Evolutionary conservation across 352 stramenopile species (phyloP).

Genomic region (Phytophthora brassicae): DNA sequence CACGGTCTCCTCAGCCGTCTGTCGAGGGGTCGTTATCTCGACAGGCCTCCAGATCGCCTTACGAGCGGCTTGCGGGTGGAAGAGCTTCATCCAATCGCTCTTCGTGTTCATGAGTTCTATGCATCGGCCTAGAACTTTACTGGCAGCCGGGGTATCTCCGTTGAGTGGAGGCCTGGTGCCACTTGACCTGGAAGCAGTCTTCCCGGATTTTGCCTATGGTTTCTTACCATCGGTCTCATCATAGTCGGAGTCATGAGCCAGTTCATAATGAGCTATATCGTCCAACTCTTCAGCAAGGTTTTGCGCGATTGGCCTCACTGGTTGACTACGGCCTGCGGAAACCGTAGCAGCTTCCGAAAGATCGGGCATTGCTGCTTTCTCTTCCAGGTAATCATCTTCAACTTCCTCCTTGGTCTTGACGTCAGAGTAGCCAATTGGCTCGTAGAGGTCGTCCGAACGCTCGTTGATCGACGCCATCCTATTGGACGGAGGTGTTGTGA

Average conservation of each 20-base stretch:
- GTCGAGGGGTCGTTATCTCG: background rate
- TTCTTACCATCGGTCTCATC: background rate
- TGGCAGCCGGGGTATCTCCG: background rate
- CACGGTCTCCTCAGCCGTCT: slow-evolving; percentile 1
- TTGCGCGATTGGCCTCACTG: too few species aligned
- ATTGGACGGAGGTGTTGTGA: background rate
- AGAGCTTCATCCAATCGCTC: background rate
- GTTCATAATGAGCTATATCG: background rate
- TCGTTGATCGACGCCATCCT: background rate
- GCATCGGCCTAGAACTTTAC: background rate
- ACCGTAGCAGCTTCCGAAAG: background rate
- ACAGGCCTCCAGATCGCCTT: background rate
- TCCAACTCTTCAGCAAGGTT: background rate
- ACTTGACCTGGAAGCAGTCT: background rate
- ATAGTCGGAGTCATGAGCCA: background rate
- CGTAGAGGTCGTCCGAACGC: too few species aligned
- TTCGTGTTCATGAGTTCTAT: background rate
- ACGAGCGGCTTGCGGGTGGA: background rate
- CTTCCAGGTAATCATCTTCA: background rate
- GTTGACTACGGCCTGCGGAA: background rate
- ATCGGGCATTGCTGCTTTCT: background rate
- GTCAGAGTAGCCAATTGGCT: background rate
- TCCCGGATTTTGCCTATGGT: background rate
- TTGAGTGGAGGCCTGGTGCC: background rate
- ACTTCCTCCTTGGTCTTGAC: slow-evolving; percentile 6